These are phyloP conservation scores for Cladophialophora chaetospira DNA, from an alignment of 2,329 filamentous ascomycete genomes.

Conservation along the genomic window DNA sequence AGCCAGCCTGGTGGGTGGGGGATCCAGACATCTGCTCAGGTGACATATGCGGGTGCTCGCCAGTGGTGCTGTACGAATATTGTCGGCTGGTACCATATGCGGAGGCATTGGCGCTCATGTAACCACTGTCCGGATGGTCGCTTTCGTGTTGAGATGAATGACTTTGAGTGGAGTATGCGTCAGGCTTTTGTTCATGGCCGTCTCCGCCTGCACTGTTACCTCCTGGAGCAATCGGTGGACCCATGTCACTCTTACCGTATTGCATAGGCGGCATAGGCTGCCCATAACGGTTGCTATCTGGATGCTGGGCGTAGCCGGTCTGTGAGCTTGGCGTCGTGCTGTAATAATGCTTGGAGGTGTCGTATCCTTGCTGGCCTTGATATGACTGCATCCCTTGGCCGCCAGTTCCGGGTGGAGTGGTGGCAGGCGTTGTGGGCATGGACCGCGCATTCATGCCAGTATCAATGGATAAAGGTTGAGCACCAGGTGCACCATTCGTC, in stretches of 20 bases:
- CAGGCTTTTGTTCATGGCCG: slow-evolving; percentile 68
- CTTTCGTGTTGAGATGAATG: slow-evolving; percentile 65
- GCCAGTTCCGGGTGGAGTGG: slow-evolving; percentile 77
- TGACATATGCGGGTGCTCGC: slow-evolving; percentile 74
- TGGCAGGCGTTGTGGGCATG: slow-evolving; percentile 87
- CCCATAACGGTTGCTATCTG: slow-evolving; percentile 70
- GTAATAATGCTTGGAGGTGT: slow-evolving; percentile 75
- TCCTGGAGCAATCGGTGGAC: slow-evolving; percentile 69
- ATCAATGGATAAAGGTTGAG: slow-evolving; percentile 78
- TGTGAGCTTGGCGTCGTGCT: slow-evolving; percentile 67
- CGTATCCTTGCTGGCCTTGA: slow-evolving; percentile 70
- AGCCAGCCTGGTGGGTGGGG: slow-evolving; percentile 74
- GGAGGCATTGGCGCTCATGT: slow-evolving; percentile 77
- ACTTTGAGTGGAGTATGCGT: slow-evolving; percentile 59
- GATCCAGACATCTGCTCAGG: slow-evolving; percentile 77
- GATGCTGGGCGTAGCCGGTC: slow-evolving; percentile 67
- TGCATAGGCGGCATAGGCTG: slow-evolving; percentile 54
- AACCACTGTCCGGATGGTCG: slow-evolving; percentile 73
- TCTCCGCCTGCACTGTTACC: slow-evolving; percentile 61
- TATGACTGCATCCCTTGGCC: slow-evolving; percentile 81
- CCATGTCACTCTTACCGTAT: slow-evolving; percentile 87
- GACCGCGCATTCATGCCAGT: slow-evolving; percentile 77
- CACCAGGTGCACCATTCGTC: slow-evolving; percentile 60
- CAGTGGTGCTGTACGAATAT: slow-evolving; percentile 74
- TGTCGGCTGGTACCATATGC: slow-evolving; percentile 72